These are phyloP conservation scores for Amesomyces nigricolor DNA, from an alignment of 2,329 filamentous ascomycete species.

Conservation along the genomic window DNA sequence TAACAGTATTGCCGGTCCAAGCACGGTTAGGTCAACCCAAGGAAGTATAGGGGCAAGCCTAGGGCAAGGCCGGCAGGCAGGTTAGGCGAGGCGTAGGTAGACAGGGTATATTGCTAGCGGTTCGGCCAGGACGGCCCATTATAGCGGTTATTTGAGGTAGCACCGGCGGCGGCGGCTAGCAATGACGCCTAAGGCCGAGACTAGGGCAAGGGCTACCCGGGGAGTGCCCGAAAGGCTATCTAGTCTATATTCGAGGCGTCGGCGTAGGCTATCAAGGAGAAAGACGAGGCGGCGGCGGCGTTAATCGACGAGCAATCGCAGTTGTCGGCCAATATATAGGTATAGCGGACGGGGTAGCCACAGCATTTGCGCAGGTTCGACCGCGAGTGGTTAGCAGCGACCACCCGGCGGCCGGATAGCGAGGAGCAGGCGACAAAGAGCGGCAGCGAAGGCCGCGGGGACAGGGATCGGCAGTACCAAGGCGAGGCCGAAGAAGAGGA, in stretches of 20 bases:
- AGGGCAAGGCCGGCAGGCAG: not conserved
- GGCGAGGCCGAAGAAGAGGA: not conserved
- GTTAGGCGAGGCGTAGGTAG: not conserved
- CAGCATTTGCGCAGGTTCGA: slow-evolving; percentile 6
- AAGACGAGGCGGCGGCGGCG: not conserved
- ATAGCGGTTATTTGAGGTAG: not conserved
- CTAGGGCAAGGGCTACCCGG: not conserved
- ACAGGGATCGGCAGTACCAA: not conserved
- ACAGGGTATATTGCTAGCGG: slow-evolving; percentile 1
- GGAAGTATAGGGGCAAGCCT: not conserved
- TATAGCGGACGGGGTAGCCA: slow-evolving; percentile 1
- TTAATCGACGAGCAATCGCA: slow-evolving; percentile 1
- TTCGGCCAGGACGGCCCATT: not conserved
- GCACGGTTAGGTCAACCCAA: not conserved
- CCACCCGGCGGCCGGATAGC: not conserved
- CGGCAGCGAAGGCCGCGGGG: not conserved
- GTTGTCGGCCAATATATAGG: slow-evolving; percentile 9
- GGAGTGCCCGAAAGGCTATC: not conserved
- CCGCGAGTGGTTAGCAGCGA: not conserved
- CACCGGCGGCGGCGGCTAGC: not conserved
- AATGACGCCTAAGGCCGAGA: not conserved
- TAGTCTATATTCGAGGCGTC: not conserved
- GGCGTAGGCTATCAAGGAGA: not conserved
- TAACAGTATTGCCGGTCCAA: not conserved
- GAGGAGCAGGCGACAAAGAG: not conserved